Evolutionary conservation across 176 grass and related monocot species (phyloP).

Genomic region (Oryza australiensis): DNA sequence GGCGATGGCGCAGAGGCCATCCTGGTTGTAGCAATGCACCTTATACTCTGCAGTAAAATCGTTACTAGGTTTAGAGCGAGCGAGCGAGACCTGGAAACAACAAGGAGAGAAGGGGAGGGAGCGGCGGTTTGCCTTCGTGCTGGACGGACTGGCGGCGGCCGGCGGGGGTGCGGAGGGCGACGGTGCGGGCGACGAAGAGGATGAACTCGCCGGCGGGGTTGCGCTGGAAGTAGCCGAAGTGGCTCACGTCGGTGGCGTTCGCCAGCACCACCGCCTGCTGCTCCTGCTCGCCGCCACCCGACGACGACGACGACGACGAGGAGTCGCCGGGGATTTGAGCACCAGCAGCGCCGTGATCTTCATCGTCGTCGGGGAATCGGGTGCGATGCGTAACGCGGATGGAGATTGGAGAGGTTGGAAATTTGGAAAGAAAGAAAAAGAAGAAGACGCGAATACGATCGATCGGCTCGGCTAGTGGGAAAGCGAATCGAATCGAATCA

Average conservation of each 20-base stretch:
- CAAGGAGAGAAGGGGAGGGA: background rate
- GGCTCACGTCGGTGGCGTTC: conserved; percentile 63
- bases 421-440: too few relatives aligned
- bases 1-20: conserved; percentile 58
- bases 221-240: conserved; percentile 67
- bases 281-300: background rate
- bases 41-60: conserved; percentile 51
- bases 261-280: conserved; percentile 62
- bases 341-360: conserved; percentile 74
- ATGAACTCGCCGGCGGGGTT: conserved; percentile 66
- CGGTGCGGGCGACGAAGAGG: conserved; percentile 67
- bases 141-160: conserved; percentile 61
- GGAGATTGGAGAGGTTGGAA: background rate
- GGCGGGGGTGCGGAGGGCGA: conserved; percentile 51
- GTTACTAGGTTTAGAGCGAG: too few relatives aligned
- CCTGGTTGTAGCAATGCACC: conserved; percentile 63
- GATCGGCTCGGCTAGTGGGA: too few relatives aligned
- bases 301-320: conserved; percentile 13
- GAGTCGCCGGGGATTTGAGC: conserved; percentile 35
- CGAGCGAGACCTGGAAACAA: background rate
- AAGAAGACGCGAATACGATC: background rate
- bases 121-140: conserved; percentile 39
- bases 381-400: too few relatives aligned
- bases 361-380: conserved; percentile 38
- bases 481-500: too few relatives aligned